phyloP scores from a whole-genome alignment of 2,329 filamentous ascomycete species.

The Talaromyces verruculosus region DNA sequence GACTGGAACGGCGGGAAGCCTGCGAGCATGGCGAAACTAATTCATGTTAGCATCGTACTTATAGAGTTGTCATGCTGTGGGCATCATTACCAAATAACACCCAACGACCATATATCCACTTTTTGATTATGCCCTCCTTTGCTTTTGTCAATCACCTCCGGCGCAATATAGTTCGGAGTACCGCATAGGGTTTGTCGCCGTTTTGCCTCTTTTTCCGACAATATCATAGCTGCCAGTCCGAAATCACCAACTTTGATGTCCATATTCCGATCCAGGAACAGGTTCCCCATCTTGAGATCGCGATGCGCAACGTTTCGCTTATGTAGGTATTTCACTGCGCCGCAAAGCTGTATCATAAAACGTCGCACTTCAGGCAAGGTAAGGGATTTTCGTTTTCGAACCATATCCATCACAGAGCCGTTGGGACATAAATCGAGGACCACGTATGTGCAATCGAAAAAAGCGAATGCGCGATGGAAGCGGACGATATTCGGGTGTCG shows the following conservation, averaged over 20 bases:
- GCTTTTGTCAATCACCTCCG: constrained; percentile 90
- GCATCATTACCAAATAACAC: constrained; percentile 79
- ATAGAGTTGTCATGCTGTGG: too few species aligned
- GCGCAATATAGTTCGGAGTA: constrained; percentile 97
- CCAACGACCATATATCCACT: constrained; percentile 97
- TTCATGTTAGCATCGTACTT: constrained; percentile 7
- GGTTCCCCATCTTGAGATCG: constrained; percentile 96
- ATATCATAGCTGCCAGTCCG: constrained; percentile 84
- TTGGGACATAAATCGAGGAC: constrained; percentile 93
- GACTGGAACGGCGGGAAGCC: constrained; percentile 97
- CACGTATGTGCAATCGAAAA: constrained; percentile 84
- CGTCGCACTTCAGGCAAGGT: constrained; percentile 92
- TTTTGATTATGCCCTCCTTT: constrained; percentile 96
- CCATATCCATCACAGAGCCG: constrained; percentile 96
- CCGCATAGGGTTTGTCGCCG: constrained; percentile 92
- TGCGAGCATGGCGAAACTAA: constrained; percentile 89
- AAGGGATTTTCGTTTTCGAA: constrained; percentile 84
- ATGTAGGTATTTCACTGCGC: constrained; percentile 97
- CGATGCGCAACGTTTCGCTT: constrained; percentile 93
- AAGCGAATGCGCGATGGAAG: constrained; percentile 91
- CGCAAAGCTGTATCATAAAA: constrained; percentile 91
- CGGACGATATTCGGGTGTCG: constrained; percentile 92
- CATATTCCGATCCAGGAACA: constrained; percentile 92
- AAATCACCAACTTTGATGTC: constrained; percentile 98
- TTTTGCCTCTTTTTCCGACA: constrained; percentile 84